These are phyloP conservation scores for Torulaspora pretoriensis DNA, from an alignment of 1,139 yeast species.

Conservation along the genomic window DNA sequence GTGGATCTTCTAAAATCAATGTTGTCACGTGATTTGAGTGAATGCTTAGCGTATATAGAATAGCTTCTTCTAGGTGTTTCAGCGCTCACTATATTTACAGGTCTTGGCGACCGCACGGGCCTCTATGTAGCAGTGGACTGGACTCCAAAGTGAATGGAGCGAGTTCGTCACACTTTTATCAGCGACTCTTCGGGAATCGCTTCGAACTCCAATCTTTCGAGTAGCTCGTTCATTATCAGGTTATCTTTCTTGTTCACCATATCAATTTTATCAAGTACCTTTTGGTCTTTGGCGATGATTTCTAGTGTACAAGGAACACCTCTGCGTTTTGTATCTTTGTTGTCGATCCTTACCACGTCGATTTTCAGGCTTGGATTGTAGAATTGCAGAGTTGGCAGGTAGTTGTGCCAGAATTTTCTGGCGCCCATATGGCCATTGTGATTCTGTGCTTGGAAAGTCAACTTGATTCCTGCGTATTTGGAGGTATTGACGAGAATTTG, in stretches of 20 bases:
- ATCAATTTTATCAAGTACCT: conserved; percentile 23
- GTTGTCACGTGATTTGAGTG: background rate
- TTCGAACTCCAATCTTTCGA: conserved; percentile 24
- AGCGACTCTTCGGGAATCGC: conserved; percentile 27
- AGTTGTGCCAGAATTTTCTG: conserved; percentile 63
- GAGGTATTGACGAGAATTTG: conserved; percentile 29
- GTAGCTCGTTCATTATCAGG: conserved; percentile 31
- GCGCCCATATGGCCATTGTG: conserved; percentile 52
- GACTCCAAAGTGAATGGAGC: background rate
- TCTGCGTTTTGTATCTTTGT: conserved; percentile 34
- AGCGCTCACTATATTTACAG: conserved; percentile 2
- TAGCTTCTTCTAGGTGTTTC: too few species aligned
- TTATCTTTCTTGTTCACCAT: conserved; percentile 29
- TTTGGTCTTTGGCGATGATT: conserved; percentile 30
- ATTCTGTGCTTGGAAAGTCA: conserved; percentile 45
- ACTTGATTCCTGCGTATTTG: conserved; percentile 31
- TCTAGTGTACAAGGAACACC: conserved; percentile 32
- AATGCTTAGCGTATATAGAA: background rate
- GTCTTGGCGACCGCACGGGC: background rate
- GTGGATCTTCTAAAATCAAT: too few species aligned
- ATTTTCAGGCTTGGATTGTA: conserved; percentile 71
- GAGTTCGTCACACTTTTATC: conserved; percentile 14
- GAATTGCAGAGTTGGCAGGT: conserved; percentile 73
- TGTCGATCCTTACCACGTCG: conserved; percentile 53
- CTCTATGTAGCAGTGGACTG: background rate